Evolutionary conservation across 371 early-diverging fungal species (phyloP).

Genomic region (Actinomortierella wolfii): DNA sequence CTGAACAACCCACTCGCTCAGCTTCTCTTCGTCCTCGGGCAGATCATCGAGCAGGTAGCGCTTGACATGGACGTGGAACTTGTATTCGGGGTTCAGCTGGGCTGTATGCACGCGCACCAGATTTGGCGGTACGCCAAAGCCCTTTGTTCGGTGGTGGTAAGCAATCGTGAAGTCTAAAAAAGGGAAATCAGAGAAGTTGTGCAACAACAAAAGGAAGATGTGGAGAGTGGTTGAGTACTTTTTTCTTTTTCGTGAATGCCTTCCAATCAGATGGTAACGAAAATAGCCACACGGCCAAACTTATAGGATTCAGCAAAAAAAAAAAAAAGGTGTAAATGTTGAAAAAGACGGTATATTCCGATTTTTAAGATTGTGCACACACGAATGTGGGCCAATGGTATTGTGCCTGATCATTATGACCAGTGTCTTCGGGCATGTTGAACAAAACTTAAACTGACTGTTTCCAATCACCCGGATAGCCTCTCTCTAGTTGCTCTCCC

Average conservation of each 20-base stretch:
- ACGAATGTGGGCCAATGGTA: no score
- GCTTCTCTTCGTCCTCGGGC: constrained; percentile 59
- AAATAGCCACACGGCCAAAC: not conserved
- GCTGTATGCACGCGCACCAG: constrained; percentile 63
- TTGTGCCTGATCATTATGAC: not conserved
- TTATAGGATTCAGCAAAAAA: not conserved
- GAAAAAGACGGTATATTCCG: no score
- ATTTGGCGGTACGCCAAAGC: constrained; percentile 59
- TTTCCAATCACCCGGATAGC: no score
- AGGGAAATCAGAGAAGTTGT: not conserved
- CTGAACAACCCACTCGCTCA: constrained; percentile 64
- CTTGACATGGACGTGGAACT: constrained; percentile 71
- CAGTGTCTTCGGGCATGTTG: not conserved
- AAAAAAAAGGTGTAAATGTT: no score
- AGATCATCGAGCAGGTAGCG: constrained; percentile 63
- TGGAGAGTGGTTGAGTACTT: not conserved
- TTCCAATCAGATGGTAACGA: not conserved
- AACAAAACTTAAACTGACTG: no score
- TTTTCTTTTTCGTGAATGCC: not conserved
- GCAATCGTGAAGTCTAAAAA: constrained; percentile 67
- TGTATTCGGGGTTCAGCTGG: constrained; percentile 61
- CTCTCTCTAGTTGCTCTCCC: no score
- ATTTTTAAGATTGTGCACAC: no score
- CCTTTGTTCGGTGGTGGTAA: constrained; percentile 54
- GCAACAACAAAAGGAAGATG: constrained; percentile 4